Percentiles rank a stretch among this genome's conserved stretches.
These are phyloP conservation scores for Xerocomus alliaceus DNA, from an alignment of 1,284 basidiomycete genomes.

Conservation along the genomic window DNA sequence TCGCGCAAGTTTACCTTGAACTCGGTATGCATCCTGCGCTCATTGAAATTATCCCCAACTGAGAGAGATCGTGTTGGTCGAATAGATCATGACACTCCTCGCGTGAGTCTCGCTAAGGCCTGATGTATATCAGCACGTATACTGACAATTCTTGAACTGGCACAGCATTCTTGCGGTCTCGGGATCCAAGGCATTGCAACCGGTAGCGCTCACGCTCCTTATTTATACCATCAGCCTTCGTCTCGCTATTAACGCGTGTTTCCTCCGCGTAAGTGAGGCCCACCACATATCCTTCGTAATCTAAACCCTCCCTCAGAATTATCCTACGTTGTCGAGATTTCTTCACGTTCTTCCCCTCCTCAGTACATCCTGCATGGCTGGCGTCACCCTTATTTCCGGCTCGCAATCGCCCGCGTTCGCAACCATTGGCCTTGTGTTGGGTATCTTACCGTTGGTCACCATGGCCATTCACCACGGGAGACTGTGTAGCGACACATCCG, in stretches of 20 bases:
- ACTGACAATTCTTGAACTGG: not conserved
- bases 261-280: slow-evolving; percentile 17
- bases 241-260: slow-evolving; percentile 15
- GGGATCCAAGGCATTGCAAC: slow-evolving; percentile 12
- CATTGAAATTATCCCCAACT: too few relatives aligned
- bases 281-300: too few relatives aligned
- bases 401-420: slow-evolving; percentile 16
- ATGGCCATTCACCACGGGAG: not conserved
- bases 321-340: slow-evolving; percentile 11
- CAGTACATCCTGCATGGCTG: slow-evolving; percentile 17
- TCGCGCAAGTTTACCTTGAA: slow-evolving; percentile 19
- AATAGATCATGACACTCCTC: slow-evolving; percentile 25
- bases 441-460: slow-evolving; percentile 13
- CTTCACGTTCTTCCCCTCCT: slow-evolving; percentile 30
- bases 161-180: slow-evolving; percentile 21
- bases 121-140: not conserved
- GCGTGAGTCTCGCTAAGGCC: slow-evolving; percentile 12
- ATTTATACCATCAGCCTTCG: slow-evolving; percentile 30
- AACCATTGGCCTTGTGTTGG: slow-evolving; percentile 5
- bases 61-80: not conserved
- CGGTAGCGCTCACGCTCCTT: slow-evolving; percentile 19
- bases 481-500: not conserved
- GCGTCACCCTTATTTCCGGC: slow-evolving; percentile 10
- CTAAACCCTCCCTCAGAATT: not conserved
- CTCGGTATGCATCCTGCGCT: slow-evolving; percentile 6